Base-by-base conservation (phyloP, 169 alveolate genomes). In the Eimeria acervulina region DNA sequence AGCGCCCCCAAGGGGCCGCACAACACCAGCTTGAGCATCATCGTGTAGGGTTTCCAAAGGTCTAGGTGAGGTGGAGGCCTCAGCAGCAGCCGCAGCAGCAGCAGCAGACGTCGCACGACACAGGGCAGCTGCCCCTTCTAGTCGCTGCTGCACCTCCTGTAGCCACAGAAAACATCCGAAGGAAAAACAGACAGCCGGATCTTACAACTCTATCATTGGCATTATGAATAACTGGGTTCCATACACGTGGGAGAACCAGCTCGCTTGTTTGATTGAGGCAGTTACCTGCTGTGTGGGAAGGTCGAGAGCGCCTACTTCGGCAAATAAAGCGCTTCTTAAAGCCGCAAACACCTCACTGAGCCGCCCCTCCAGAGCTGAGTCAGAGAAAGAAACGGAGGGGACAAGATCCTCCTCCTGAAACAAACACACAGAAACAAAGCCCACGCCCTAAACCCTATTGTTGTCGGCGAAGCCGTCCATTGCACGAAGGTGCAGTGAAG, bases 71-170 rank as follows among this genome's bases (percentile, higher is more conserved):
- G 8, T 21, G 12, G 44, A n/a, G 66, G 91, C 42, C 26, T 42
- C 44, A 3, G 91, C 91, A 7, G 68, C 44, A 3, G 91, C 91
- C 5, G 74, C 91, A 83, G 91, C 91, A 83, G 70, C 74, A 28
- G 91, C 91, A 19, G 91, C 91, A 44, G 91, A 47, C 4, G 91
- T 52, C 21, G 74, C 74, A 28, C 91, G 72, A 36, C 91, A 83
- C 1, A 83, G 47, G 47, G 91, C 68, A 19, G 51, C 91, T 31
- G 74, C 91, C 28, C 51, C 72, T 33, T 83, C 55, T 52, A 83
- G 91, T 33, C 74, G 91, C 74, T 47, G 91, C 74, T 83, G 91
- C 55, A 83, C 55, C 17, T 83, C 91, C 91, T 83, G 91, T 40
- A 83, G 36, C 90, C 81, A 36, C 47, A 47, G 33, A 10, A 70